Evolutionary conservation across 2,329 filamentous ascomycete species (phyloP).

Genomic region (Paraconiothyrium sp.): DNA sequence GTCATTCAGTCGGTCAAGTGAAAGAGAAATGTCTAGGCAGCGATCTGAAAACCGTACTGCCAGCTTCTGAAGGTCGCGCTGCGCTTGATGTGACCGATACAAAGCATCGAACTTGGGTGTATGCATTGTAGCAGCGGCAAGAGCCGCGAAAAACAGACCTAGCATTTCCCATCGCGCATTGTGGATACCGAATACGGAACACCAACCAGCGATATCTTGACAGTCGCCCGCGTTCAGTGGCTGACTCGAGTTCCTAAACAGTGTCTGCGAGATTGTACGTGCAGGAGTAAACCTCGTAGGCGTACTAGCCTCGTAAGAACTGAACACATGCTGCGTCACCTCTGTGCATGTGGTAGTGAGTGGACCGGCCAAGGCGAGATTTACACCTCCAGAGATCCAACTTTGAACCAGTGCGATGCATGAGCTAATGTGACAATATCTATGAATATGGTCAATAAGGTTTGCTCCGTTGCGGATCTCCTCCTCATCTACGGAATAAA

Average conservation of each 20-base stretch:
- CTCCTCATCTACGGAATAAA: constrained; percentile 5
- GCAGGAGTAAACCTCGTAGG: constrained; percentile 9
- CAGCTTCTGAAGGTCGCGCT: constrained; percentile 9
- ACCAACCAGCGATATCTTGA: constrained; percentile 17
- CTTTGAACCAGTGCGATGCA: constrained; percentile 30
- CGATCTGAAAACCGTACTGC: constrained; percentile 40
- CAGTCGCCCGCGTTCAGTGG: constrained; percentile 17
- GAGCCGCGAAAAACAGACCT: constrained; percentile 49
- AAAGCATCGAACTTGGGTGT: constrained; percentile 49
- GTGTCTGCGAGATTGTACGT: constrained; percentile 5
- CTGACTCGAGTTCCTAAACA: constrained; percentile 24
- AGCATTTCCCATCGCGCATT: constrained; percentile 54
- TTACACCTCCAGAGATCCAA: constrained; percentile 36
- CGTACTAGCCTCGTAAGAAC: constrained; percentile 14
- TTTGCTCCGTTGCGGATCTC: constrained; percentile 11
- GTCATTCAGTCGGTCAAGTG: constrained; percentile 24
- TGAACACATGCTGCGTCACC: constrained; percentile 21
- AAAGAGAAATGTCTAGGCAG: constrained; percentile 48
- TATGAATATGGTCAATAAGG: constrained; percentile 16
- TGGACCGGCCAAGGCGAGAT: constrained; percentile 35
- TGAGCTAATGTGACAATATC: constrained; percentile 19
- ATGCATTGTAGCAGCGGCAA: constrained; percentile 9
- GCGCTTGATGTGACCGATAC: constrained; percentile 2
- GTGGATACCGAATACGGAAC: constrained; percentile 25
- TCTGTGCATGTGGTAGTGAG: constrained; percentile 32